These are phyloP conservation scores for Astragalus membranaceus DNA, from an alignment of 306 rosid species.

Conservation along the genomic window DNA sequence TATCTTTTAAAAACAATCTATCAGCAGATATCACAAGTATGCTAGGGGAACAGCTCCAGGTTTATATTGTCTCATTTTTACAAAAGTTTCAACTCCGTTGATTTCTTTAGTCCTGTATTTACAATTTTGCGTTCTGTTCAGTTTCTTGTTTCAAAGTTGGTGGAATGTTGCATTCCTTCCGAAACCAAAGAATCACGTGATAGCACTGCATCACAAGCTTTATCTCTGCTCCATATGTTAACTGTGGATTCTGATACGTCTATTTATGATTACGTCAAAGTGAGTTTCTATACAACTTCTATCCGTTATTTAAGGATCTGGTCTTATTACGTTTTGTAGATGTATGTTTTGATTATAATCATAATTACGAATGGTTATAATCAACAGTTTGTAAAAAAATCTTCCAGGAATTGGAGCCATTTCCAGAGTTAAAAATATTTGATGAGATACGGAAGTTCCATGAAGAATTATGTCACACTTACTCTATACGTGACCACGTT, in stretches of 20 bases:
- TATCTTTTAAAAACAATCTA: constrained; percentile 30
- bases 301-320: constrained; percentile 6
- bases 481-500: constrained; percentile 70
- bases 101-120: constrained; percentile 15
- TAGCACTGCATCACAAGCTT: constrained; percentile 44
- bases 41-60: constrained; percentile 94
- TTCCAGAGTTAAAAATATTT: constrained; percentile 66
- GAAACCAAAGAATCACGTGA: constrained; percentile 36
- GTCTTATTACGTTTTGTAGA: constrained; percentile 16
- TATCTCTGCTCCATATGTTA: constrained; percentile 55
- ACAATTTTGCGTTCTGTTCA: constrained; percentile 22
- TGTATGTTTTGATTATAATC: not conserved
- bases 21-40: constrained; percentile 47
- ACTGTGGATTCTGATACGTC: constrained; percentile 75
- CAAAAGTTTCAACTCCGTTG: not conserved
- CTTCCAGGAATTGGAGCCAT: constrained; percentile 76
- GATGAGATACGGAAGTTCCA: constrained; percentile 60
- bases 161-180: constrained; percentile 64
- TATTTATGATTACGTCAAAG: constrained; percentile 67
- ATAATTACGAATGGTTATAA: not conserved
- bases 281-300: constrained; percentile 27
- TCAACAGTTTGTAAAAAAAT: not conserved
- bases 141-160: constrained; percentile 88
- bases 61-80: constrained; percentile 16
- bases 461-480: constrained; percentile 58